Conservation (phyloP, 345 rosid genomes). For the Pistacia atlantica region DNA sequence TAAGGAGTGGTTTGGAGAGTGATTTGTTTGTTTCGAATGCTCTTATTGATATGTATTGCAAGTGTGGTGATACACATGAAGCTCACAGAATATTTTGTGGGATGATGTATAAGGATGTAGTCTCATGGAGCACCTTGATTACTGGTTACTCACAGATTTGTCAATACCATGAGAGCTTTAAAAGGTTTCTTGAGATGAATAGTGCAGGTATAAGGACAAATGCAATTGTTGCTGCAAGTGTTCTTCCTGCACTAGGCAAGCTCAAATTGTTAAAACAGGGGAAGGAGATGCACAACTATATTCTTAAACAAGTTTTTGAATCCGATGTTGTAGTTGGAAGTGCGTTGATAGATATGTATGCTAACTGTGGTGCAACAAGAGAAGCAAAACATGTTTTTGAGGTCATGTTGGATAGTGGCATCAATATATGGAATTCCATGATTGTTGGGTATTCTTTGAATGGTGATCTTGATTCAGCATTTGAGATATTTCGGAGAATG, state of each 20-base stretch:
- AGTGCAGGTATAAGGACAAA: conserved; percentile 40
- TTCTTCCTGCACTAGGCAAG: conserved; percentile 52
- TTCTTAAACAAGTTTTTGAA: conserved; percentile 46
- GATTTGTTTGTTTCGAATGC: conserved; percentile 60
- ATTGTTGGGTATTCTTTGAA: conserved; percentile 51
- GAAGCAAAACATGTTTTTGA: conserved; percentile 49
- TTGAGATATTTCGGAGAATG: conserved; percentile 37
- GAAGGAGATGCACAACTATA: conserved; percentile 48
- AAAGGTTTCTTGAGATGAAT: conserved; percentile 42
- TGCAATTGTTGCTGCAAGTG: conserved; percentile 41
- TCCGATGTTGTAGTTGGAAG: conserved; percentile 47
- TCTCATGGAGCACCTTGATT: conserved; percentile 59
- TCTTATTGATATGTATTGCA: conserved; percentile 56
- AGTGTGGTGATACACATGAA: conserved; percentile 41
- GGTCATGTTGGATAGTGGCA: conserved; percentile 31
- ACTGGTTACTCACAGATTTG: conserved; percentile 55
- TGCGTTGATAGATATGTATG: conserved; percentile 59
- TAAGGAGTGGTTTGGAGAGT: conserved; percentile 31
- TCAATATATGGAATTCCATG: conserved; percentile 53
- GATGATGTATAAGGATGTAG: conserved; percentile 36
- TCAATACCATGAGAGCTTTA: conserved; percentile 28
- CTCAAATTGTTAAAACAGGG: conserved; percentile 48
- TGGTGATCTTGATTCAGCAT: conserved; percentile 31
- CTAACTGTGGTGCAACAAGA: conserved; percentile 38
- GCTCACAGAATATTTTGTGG: conserved; percentile 40